These are phyloP conservation scores for Boletus vinaceobasis DNA, from an alignment of 768 basidiomycete genomes.

Conservation along the genomic window DNA sequence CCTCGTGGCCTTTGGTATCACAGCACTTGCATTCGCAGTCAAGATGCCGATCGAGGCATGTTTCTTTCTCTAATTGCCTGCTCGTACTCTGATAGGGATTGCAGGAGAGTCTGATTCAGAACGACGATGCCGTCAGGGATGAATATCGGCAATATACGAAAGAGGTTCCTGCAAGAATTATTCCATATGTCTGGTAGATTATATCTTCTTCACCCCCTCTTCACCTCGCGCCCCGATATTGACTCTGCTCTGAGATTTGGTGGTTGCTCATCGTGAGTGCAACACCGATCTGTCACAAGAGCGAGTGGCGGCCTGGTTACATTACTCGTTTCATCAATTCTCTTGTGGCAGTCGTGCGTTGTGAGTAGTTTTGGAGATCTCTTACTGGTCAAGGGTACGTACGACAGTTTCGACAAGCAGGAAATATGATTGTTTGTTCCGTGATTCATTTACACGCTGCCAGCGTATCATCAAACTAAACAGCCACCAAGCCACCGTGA, in stretches of 20 bases:
- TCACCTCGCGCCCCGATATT: neutral
- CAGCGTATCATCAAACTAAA: too few species aligned
- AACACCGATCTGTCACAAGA: too few species aligned
- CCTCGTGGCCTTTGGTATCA: constrained; percentile 18
- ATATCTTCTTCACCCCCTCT: neutral
- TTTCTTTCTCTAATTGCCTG: neutral
- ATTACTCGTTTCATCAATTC: too few species aligned
- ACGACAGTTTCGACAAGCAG: too few species aligned
- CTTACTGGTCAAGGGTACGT: too few species aligned
- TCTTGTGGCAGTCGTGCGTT: too few species aligned
- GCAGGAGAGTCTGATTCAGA: constrained; percentile 29
- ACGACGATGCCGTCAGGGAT: constrained; percentile 15
- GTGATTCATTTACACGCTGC: too few species aligned
- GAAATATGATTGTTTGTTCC: too few species aligned
- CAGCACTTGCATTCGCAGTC: constrained; percentile 18
- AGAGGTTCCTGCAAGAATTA: constrained; percentile 24
- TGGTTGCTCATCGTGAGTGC: too few species aligned
- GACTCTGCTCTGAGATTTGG: neutral
- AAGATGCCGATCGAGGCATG: constrained; percentile 34
- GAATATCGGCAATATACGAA: constrained; percentile 30
- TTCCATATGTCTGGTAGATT: constrained; percentile 26
- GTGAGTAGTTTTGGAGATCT: too few species aligned
- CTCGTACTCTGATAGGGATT: neutral
- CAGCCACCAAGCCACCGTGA: too few species aligned
- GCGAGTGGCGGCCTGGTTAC: too few species aligned